Base-by-base conservation (phyloP, 139 green algal genomes). In the Chlamydomonas schloesseri region DNA sequence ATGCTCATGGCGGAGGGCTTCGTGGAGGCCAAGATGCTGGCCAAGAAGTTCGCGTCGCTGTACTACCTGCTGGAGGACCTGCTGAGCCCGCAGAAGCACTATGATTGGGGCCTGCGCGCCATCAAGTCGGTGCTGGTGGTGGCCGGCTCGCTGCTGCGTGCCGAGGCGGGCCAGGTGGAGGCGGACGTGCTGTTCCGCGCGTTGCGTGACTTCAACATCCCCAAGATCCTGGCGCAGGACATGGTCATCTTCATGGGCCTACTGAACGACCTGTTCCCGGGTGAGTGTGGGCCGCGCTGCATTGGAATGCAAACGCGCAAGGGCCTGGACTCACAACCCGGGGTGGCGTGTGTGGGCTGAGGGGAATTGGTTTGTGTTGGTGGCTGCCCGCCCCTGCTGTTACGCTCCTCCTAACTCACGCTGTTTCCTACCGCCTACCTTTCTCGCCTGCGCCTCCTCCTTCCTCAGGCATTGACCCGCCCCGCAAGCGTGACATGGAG, bases 1-100 rank as follows among this genome's bases (percentile, higher is more conserved):
- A 97, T 97, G 95, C 93, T 97, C 81, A 97, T 97, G 95, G 94
- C 95, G 21, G 95, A 96, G 87, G 95, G 94, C 76, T 96, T 96
- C 84, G 94, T 96, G 36, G 93, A 96, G 89, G 93, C 94, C n/a
- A 95, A 95, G 88, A 94, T 96, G 86, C 91, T 97, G 58, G 93
- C 94, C 37, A 96, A 96, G 93, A 97, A 97, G 90, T 97, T 97
- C 88, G 94, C 94, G 21, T 92, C 91, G 47, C 88, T 97, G 50
- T 97, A 97, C 88, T 96, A 94, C 90, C 87, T 96, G 83, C 91
- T 96, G 65, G 95, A 97, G 89, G 95, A 97, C 89, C 87, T 97
- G 82, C 93, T 98, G 73, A 94, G 89, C 29, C 95, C 95, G 79
- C 92, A 96, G 85, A 98, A 97, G 94, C 95, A 97, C 88, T 97